Evolutionary conservation across 2,329 filamentous ascomycete species (phyloP), one percentile per base, ranked within the genome.

Genomic region (Fusarium nematophilum): DNA sequence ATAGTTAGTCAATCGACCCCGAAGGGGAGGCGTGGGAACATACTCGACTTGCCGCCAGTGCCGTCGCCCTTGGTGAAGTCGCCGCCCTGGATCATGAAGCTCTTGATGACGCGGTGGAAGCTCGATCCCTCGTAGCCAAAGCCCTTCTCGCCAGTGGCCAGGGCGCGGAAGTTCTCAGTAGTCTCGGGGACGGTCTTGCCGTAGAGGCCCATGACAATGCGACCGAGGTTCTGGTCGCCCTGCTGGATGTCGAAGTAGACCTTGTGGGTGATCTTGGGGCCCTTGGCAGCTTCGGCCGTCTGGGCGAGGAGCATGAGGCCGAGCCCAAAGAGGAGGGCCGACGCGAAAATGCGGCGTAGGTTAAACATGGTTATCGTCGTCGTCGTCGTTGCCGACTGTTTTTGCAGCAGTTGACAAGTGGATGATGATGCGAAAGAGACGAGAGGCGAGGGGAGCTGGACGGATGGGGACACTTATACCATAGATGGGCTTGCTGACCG

Each of bases 251-350:
- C 91, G 76, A 96, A 94, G 84, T 87, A 95, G 78, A 95, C 92
- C 87, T 96, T 97, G 84, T 91, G 84, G 71, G 93, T 97, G 82
- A 97, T 94, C 87, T 95, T 96, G 62, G 92, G 94, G 39, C 95
- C 94, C 82, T 94, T 92, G 66, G 82, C 82, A 49, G 91, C 90
- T 68, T 90, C 87, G 57, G 86, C 87, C 27, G 86, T 85, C 78
- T 92, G 89, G 67, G 90, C 84, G 74, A 96, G 87, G 80, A 92
- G 86, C 67, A 93, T 79, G 74, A 94, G 82, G 67, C 85, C 83
- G 70, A 93, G 82, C 70, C 91, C 88, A 70, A 96, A 76, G 72
- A 97, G 86, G 73, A 96, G 83, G 70, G 89, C 82, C 71, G 90
- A 87, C 75, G 90, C 82, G 73, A 92, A 74, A 66, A 93, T 76